Evolutionary conservation across 75 land plant species (phyloP).

Genomic region (Azolla pinnata): DNA sequence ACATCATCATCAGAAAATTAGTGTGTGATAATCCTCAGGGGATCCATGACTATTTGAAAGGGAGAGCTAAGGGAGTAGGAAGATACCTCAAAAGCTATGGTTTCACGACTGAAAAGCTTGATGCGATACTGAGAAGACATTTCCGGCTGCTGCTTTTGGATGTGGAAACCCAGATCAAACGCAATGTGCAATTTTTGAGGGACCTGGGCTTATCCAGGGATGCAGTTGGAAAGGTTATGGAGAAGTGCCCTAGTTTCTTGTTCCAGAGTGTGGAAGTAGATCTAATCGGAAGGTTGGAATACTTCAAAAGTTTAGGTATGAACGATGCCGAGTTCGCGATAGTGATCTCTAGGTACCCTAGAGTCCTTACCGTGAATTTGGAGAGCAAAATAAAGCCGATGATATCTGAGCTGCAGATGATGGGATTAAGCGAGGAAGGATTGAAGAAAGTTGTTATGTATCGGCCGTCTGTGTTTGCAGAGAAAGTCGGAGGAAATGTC

Average conservation of each 20-base stretch:
- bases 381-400: slow-evolving; percentile 2
- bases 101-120: background rate
- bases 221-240: background rate
- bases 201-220: background rate
- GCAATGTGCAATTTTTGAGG: background rate
- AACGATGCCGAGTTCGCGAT: background rate
- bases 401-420: background rate
- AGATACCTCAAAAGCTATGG: background rate
- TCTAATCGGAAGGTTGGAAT: background rate
- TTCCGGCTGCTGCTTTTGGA: background rate
- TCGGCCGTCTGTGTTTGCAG: background rate
- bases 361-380: background rate
- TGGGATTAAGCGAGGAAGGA: background rate
- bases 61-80: background rate
- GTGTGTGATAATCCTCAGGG: background rate
- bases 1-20: background rate
- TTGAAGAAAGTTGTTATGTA: background rate
- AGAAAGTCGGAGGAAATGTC: background rate
- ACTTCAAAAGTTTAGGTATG: slow-evolving; percentile 2
- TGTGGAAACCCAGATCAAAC: slow-evolving; percentile 1
- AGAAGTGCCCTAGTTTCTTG: slow-evolving; percentile 1
- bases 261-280: background rate
- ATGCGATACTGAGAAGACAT: background rate
- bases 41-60: background rate
- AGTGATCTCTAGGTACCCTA: background rate